phyloP scores from a whole-genome alignment of 169 alveolate genomes.

The Plasmodium cynomolgi region DNA sequence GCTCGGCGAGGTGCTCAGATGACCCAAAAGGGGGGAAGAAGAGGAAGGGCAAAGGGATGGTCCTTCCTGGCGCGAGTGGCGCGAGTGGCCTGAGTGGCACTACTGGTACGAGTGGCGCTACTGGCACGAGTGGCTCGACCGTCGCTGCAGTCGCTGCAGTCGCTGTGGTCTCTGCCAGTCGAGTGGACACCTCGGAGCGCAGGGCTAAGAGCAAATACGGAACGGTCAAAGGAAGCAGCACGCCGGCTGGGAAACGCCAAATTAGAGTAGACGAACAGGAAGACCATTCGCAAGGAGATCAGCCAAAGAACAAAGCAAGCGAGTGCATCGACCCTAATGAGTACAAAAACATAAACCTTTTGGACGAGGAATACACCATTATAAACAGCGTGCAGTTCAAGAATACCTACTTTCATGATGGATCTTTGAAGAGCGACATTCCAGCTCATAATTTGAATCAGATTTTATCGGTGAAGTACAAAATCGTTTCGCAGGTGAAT shows the following conservation, averaged over 20 bases:
- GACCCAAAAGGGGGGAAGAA: not conserved
- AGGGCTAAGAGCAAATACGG: not conserved
- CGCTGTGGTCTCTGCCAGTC: not conserved
- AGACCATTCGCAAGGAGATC: not conserved
- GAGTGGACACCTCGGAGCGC: not conserved
- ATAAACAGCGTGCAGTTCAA: conserved; percentile 74
- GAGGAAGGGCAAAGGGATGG: not conserved
- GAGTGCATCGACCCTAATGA: conserved; percentile 27
- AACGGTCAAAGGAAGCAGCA: not conserved
- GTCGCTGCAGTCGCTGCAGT: no score
- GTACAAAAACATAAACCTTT: conserved; percentile 18
- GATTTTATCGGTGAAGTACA: conserved; percentile 73
- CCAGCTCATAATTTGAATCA: conserved; percentile 75
- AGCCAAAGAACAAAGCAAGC: not conserved
- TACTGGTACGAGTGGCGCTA: not conserved
- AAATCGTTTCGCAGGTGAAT: conserved; percentile 79
- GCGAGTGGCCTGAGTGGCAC: not conserved
- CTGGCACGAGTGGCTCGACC: not conserved
- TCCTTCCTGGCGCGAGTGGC: not conserved
- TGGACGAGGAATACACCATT: conserved; percentile 64
- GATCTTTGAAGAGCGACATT: conserved; percentile 78
- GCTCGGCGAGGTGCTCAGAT: not conserved
- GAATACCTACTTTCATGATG: conserved; percentile 79
- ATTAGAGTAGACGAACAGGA: not conserved
- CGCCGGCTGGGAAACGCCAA: not conserved